Evolutionary conservation across 176 grass and related monocot species (phyloP), one percentile per base, ranked within the genome.

Genomic region (Musa acuminata): DNA sequence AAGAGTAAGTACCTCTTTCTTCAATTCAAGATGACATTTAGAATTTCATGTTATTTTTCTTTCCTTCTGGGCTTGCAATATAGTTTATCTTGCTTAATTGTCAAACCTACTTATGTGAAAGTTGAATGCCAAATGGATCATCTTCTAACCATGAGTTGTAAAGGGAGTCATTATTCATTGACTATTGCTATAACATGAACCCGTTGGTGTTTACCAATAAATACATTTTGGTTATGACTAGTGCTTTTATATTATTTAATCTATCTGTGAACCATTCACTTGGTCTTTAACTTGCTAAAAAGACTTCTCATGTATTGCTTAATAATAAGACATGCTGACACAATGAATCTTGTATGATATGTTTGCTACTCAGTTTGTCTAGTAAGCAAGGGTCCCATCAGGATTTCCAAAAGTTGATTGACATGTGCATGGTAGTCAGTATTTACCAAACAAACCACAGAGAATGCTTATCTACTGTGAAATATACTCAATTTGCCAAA

Each of bases 391-490:
- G 14, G 17, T 10, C 51, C 1, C 16, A 50, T n/a, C 19, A 11
- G 21, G 35, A 17, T 3, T 70, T 20, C 51, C 51, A 48, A 51
- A 51, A 12, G 22, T 17, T 70, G 16, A 1, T 49, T 7, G 9
- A 11, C 51, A n/a, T 43, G 35, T 43, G 17, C 13, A 70, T 17
- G 11, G 48, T n/a, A 19, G 1, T 25, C 21, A 8, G 48, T 11
- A 12, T n/a, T 70, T 70, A 51, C 8, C 67, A 51, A 70, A 70
- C 43, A 8, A 20, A 19, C 6, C 24, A 11, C 23, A 14, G 21
- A 13, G 23, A 64, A 62, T 51, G 17, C n/a, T 13, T 82, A 55
- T 8, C 10, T 21, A 14, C 26, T 71, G 62, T 75, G 53, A 87
- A 55, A 68, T 74, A 55, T 80, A 49, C 12, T 35, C 3, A 51